phyloP scores from a whole-genome alignment of 441 rosid species.

The Mallotus repandus region DNA sequence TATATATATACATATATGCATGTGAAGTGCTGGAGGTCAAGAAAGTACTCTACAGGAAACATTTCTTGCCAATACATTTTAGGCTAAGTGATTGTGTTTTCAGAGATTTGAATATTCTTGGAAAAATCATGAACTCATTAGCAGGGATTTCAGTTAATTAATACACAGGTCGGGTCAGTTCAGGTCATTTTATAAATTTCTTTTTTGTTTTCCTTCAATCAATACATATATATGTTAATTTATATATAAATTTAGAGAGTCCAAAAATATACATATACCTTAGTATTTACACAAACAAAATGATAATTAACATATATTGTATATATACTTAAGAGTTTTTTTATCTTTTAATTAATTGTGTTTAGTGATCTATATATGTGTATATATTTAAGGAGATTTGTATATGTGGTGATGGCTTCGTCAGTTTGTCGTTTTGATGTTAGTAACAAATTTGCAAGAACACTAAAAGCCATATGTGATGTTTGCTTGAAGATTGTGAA shows the following conservation, averaged over 20 bases:
- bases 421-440: neutral
- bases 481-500: neutral
- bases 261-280: too few species aligned
- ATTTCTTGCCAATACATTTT: neutral
- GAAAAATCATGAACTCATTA: neutral
- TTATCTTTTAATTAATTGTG: too few species aligned
- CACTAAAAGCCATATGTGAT: neutral
- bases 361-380: too few species aligned
- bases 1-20: neutral
- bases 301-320: too few species aligned
- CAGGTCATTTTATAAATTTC: neutral
- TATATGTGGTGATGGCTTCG: too few species aligned
- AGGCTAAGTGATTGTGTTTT: neutral
- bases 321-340: too few species aligned
- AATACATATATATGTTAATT: neutral
- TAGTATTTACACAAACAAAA: too few species aligned
- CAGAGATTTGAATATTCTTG: neutral
- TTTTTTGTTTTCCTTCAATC: neutral
- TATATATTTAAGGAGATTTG: too few species aligned
- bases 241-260: too few species aligned
- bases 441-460: constrained; percentile 5
- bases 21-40: neutral
- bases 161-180: neutral
- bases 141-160: neutral
- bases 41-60: neutral